Base-by-base conservation (phyloP, 108 stramenopile genomes). In the Epithemia pelagica region DNA sequence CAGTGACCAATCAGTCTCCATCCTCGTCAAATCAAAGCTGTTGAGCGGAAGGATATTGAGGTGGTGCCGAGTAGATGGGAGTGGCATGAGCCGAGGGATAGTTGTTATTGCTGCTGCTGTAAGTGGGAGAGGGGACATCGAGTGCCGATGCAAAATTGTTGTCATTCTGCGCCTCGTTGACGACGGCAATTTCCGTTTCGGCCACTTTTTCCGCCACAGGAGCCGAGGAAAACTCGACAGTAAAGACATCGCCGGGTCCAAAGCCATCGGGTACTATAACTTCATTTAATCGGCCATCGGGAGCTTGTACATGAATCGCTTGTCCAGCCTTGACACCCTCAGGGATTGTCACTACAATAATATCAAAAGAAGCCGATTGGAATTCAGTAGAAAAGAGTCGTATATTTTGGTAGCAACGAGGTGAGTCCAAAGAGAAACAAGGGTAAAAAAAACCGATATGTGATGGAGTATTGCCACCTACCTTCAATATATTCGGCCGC, bases 221-320 rank as follows among this genome's bases (percentile, higher is more conserved):
- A n/a, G 25, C 67, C 10, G 76, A 71, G 3, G 84, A 73, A 76
- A 92, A 92, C 67, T 92, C 88, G 0, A 92, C 91, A 1, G 91
- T 92, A 72, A 92, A 92, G 0, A 85, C 88, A 0, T 82, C 81
- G 26, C 91, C 88, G n/a, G 88, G 82, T 54, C 85, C 82, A 74
- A 92, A 86, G 23, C 91, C 91, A 27, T 52, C 66, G 20, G 88
- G 91, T 10, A 92, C 83, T 2, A 80, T 72, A 37, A 92, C 86
- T 37, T 82, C 88, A 77, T 89, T 89, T 59, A 89, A 60, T 66
- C 82, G 61, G 33, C 91, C 91, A 63, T 89, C 85, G 1, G 88
- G 91, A 15, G 87, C 88, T n/a, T 62, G 67, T 2, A 92, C 91
- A 55, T 88, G 88, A 58, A 92, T 92, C 28, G 77, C 74, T 46